Base-by-base conservation (phyloP, 805 yeast species). In the Candida ovalis region DNA sequence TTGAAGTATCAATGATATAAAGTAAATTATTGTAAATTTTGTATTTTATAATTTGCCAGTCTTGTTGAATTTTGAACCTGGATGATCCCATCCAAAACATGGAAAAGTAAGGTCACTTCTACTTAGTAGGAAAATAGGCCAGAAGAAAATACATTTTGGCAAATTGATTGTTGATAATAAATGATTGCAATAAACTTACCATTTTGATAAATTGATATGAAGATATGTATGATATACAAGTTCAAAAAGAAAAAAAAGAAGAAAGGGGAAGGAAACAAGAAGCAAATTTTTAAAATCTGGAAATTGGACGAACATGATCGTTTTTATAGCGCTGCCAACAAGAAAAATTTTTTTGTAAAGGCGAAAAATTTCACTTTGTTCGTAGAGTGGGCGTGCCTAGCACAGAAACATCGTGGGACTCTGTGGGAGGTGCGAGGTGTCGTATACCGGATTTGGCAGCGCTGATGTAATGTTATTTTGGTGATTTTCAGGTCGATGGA, bases 261-360 rank as follows among this genome's bases (percentile, higher is more conserved):
- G 22, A 22, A 17, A 36, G 19, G 38, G 7, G 18, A 39, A 39
- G 23, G 18, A 24, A n/a, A n/a, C 13, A 24, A 15, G 21, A 24
- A 24, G 28, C 28, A 23, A 24, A 24, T 17, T 7, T n/a, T 23
- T 17, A 17, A 23, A n/a, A 24, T 23, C 28, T 39, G 41, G 23
- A 24, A 39, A 39, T n/a, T 24, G 41, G 41, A 39, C 41, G 28
- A 39, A 39, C 6, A 17, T n/a, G 41, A 39, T 39, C 41, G 28
- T 39, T 39, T 39, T 39, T 39, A 39, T 39, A 39, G 13, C 23
- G 38, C 38, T 39, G 41, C 41, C 41, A 39, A 24, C 22, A 24
- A 39, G 41, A 39, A 39, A 39, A 39, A 23, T 19, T 39, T 39
- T 28, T 41, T 21, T 28, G 43, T 23, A 32, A n/a, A 19, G 43